Evolutionary conservation across 2,329 filamentous ascomycete genomes (phyloP).

Genomic region (Fusarium floridanum): DNA sequence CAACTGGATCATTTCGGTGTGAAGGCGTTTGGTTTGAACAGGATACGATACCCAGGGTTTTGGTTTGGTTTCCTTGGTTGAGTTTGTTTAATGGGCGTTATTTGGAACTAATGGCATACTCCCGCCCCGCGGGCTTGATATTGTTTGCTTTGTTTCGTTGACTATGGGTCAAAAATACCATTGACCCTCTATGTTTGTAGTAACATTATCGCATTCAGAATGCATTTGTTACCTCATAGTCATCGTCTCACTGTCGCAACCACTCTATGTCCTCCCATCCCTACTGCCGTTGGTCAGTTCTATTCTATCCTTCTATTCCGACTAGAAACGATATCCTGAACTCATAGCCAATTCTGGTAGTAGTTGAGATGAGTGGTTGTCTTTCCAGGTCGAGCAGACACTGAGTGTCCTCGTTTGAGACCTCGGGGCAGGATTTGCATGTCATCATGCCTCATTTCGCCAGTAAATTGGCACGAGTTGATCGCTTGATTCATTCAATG

Average conservation of each 20-base stretch:
- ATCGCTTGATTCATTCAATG: neutral
- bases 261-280: neutral
- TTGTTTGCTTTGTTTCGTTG: neutral
- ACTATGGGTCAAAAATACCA: neutral
- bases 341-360: neutral
- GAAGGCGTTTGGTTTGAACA: neutral
- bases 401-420: neutral
- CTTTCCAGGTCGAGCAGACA: neutral
- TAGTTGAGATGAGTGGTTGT: neutral
- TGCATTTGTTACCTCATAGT: neutral
- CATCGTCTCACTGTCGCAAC: neutral
- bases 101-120: neutral
- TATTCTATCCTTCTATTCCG: neutral
- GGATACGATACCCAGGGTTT: neutral
- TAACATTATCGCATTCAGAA: neutral
- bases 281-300: neutral
- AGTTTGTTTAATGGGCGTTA: neutral
- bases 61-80: neutral
- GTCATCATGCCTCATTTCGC: neutral
- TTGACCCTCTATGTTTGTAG: neutral
- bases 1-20: neutral
- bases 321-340: fast-evolving
- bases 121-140: neutral
- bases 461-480: neutral
- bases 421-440: neutral